Percentiles rank a stretch among this genome's conserved stretches.
Evolutionary conservation across 2,329 filamentous ascomycete species (phyloP).

Genomic region (Dissoconium aciculare): DNA sequence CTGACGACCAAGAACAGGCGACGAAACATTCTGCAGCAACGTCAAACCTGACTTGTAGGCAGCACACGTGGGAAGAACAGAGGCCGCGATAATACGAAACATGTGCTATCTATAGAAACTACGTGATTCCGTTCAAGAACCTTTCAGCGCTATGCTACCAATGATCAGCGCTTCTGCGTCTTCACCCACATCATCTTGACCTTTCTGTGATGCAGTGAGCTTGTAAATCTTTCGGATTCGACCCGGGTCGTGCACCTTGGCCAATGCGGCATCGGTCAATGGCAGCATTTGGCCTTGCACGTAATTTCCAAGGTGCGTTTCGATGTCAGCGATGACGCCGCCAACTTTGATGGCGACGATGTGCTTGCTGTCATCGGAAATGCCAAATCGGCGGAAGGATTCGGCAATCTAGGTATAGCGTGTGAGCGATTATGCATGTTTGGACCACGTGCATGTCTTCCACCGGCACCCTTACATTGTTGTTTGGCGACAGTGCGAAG

Average conservation of each 20-base stretch:
- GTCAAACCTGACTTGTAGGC: too few species aligned
- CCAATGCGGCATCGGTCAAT: slow-evolving; percentile 51
- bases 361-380: slow-evolving; percentile 52
- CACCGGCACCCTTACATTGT: slow-evolving; percentile 70
- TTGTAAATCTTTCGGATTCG: slow-evolving; percentile 80
- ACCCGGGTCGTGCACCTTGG: slow-evolving; percentile 44
- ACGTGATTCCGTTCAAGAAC: slow-evolving; percentile 27
- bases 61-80: too few species aligned
- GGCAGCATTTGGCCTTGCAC: slow-evolving; percentile 46
- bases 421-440: slow-evolving; percentile 4
- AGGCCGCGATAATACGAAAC: too few species aligned
- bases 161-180: slow-evolving; percentile 57
- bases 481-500: slow-evolving; percentile 61
- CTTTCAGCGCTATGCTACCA: slow-evolving; percentile 56
- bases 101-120: not conserved
- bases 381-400: slow-evolving; percentile 76
- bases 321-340: slow-evolving; percentile 26
- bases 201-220: slow-evolving; percentile 41
- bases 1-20: too few species aligned
- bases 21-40: too few species aligned
- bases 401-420: slow-evolving; percentile 61
- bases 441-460: slow-evolving; percentile 1
- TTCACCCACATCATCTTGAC: slow-evolving; percentile 8
- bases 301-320: slow-evolving; percentile 44
- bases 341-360: slow-evolving; percentile 74